Evolutionary conservation across 257 asterid genomes (phyloP).

Genomic region (Ilex aquifolium): DNA sequence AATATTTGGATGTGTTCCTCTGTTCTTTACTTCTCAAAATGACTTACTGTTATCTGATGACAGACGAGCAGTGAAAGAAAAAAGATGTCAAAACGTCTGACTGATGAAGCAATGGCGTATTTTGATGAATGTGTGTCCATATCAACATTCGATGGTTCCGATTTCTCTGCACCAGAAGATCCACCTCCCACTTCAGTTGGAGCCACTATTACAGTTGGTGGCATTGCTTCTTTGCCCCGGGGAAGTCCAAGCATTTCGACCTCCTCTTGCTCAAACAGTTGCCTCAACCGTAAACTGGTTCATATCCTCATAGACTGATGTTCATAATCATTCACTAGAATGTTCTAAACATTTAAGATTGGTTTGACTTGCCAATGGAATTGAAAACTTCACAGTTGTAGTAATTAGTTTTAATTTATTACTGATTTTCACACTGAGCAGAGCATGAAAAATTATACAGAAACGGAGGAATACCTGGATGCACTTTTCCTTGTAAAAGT

Average conservation of each 20-base stretch:
- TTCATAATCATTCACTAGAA: constrained; percentile 9
- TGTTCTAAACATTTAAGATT: constrained; percentile 7
- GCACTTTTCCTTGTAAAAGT: too few species aligned
- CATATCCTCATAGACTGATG: constrained; percentile 11
- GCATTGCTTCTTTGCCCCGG: constrained; percentile 26
- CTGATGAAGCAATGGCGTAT: constrained; percentile 89
- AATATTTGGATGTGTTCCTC: neutral
- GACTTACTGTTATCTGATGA: constrained; percentile 15
- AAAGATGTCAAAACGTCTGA: constrained; percentile 63
- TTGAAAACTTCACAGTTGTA: too few species aligned
- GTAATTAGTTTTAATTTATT: too few species aligned
- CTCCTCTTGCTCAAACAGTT: constrained; percentile 24
- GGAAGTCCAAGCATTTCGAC: constrained; percentile 27
- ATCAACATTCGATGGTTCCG: constrained; percentile 93
- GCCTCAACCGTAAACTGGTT: constrained; percentile 40
- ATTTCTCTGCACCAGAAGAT: constrained; percentile 92
- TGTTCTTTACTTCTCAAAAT: constrained; percentile 9
- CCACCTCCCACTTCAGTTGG: constrained; percentile 39
- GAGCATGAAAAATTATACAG: too few species aligned
- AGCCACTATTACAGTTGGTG: constrained; percentile 14
- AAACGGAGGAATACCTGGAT: too few species aligned
- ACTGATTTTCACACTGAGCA: too few species aligned
- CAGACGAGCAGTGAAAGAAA: constrained; percentile 85
- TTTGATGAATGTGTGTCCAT: constrained; percentile 91
- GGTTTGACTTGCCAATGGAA: too few species aligned